These are phyloP conservation scores for Myxozyma neotropica DNA, from an alignment of 805 yeast genomes.

Conservation along the genomic window DNA sequence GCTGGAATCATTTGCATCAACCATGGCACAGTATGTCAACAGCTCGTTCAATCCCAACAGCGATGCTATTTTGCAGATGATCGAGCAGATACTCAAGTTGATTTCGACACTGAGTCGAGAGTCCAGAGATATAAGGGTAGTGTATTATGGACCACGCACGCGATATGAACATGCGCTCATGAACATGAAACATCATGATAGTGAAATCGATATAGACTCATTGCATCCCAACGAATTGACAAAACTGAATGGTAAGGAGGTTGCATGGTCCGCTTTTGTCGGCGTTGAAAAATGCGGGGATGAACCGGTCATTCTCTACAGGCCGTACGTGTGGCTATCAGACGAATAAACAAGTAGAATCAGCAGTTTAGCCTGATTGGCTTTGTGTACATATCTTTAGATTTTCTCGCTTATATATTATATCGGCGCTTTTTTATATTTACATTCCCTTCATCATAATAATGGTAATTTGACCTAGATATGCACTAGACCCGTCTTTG, in stretches of 20 bases:
- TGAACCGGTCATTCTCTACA: background rate
- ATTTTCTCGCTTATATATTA: no score
- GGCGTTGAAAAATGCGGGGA: background rate
- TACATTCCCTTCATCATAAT: no score
- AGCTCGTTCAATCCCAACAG: background rate
- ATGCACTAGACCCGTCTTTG: no score
- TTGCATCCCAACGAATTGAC: no score
- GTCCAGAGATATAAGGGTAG: background rate
- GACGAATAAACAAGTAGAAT: no score
- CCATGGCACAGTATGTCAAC: background rate
- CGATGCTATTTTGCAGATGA: background rate
- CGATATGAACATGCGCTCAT: background rate
- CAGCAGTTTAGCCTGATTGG: no score
- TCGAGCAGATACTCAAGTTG: conserved; percentile 1
- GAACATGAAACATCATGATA: background rate
- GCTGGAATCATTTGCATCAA: background rate
- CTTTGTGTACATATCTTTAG: no score
- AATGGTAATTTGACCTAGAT: no score
- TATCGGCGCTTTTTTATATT: no score
- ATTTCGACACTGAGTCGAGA: conserved; percentile 4
- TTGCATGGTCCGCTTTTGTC: conserved; percentile 2
- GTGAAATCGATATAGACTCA: background rate
- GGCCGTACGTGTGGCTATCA: background rate
- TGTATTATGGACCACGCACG: background rate
- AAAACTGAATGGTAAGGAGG: background rate